phyloP scores from a whole-genome alignment of 345 rosid species.

The Anacardium occidentale region DNA sequence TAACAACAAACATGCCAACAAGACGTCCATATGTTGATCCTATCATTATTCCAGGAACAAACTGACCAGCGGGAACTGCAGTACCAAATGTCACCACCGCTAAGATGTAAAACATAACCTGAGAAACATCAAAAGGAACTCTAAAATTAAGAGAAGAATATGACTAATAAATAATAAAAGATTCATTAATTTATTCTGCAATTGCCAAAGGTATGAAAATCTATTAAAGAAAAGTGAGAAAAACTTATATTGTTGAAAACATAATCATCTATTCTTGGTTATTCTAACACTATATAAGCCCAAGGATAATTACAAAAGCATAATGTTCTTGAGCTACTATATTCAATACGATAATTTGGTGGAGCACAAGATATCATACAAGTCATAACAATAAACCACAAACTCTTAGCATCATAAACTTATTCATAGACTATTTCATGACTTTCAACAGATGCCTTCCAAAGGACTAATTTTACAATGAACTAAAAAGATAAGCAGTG shows the following conservation, averaged over 20 bases:
- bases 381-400: background rate
- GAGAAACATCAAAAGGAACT: conserved; percentile 26
- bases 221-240: background rate
- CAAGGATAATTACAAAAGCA: background rate
- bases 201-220: background rate
- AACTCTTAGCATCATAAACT: background rate
- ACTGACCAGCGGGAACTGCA: conserved; percentile 99
- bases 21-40: conserved; percentile 99
- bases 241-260: background rate
- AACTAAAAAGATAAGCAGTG: background rate
- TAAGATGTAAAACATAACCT: conserved; percentile 93
- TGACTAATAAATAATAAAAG: background rate
- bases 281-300: background rate
- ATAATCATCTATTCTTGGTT: background rate
- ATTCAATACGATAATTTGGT: background rate
- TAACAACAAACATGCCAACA: conserved; percentile 94
- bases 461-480: too few relatives aligned
- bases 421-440: background rate
- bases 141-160: background rate
- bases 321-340: background rate
- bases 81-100: conserved; percentile 94
- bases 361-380: background rate
- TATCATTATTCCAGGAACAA: conserved; percentile 98
- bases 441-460: background rate
- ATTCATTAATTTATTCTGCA: background rate